A percentile compares a stretch with the other conserved stretches of the same genome.
These are phyloP conservation scores for Knufia fluminis DNA, from an alignment of 2,329 filamentous ascomycete genomes.

Conservation along the genomic window DNA sequence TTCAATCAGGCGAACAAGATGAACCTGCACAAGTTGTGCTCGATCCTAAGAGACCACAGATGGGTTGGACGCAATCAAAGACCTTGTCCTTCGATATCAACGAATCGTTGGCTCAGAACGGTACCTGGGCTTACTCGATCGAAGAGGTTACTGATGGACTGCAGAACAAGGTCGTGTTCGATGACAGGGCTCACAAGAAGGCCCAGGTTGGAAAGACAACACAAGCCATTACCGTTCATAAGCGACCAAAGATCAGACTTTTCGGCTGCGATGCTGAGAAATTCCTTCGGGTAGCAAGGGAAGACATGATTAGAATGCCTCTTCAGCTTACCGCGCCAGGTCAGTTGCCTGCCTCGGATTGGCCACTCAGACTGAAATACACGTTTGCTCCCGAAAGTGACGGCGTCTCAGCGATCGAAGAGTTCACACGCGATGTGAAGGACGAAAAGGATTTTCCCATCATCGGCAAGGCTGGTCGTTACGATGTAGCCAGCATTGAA, in stretches of 20 bases:
- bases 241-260: slow-evolving; percentile 67
- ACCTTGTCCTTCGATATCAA: slow-evolving; percentile 75
- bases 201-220: slow-evolving; percentile 55
- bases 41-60: slow-evolving; percentile 39
- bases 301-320: slow-evolving; percentile 56
- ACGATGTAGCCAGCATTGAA: slow-evolving; percentile 70
- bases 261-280: slow-evolving; percentile 67
- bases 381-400: slow-evolving; percentile 71
- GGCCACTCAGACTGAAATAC: slow-evolving; percentile 66
- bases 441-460: slow-evolving; percentile 35
- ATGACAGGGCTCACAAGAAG: slow-evolving; percentile 14
- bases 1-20: slow-evolving; percentile 77
- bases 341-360: slow-evolving; percentile 50
- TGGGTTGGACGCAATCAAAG: slow-evolving; percentile 71
- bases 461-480: slow-evolving; percentile 72
- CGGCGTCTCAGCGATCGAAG: slow-evolving; percentile 51
- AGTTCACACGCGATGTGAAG: slow-evolving; percentile 43
- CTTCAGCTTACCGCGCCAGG: slow-evolving; percentile 49
- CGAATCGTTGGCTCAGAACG: slow-evolving; percentile 71
- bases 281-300: slow-evolving; percentile 75
- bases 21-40: slow-evolving; percentile 65
- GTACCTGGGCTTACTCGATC: slow-evolving; percentile 80
- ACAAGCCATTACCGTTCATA: slow-evolving; percentile 75
- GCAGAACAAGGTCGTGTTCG: slow-evolving; percentile 75
- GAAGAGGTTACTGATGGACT: slow-evolving; percentile 88